A percentile compares a stretch with the other conserved stretches of the same genome.
Evolutionary conservation across 192 early-diverging fungal genomes (phyloP).

Genomic region (Backusella parvicylindrica): DNA sequence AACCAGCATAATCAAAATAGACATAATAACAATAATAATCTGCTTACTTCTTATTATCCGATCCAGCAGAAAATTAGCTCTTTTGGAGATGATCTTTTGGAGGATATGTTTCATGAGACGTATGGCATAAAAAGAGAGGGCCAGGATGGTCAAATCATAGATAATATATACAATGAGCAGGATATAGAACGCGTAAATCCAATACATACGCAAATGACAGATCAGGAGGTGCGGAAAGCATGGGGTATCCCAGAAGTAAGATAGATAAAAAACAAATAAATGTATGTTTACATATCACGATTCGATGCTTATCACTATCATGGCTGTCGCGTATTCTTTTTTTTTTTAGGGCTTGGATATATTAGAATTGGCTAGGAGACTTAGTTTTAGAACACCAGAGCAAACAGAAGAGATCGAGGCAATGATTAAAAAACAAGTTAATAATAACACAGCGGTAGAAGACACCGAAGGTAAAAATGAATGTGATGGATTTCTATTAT

Average conservation of each 20-base stretch:
- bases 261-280: background rate
- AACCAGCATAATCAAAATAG: background rate
- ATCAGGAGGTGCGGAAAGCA: conserved; percentile 1
- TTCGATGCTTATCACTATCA: background rate
- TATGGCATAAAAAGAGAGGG: background rate
- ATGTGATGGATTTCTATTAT: background rate
- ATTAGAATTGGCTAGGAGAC: background rate
- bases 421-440: background rate
- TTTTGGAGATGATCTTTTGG: background rate
- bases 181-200: conserved; percentile 20
- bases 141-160: background rate
- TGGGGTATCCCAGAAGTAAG: conserved; percentile 28
- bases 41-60: background rate
- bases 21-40: background rate
- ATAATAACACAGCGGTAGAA: background rate
- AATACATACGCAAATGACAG: conserved; percentile 11
- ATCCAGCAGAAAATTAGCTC: background rate
- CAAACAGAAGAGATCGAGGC: background rate
- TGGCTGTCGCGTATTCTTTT: background rate
- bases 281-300: background rate
- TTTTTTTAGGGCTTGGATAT: background rate
- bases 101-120: background rate
- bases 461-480: background rate
- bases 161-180: conserved; percentile 16
- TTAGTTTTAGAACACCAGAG: background rate